A percentile compares a stretch with the other conserved stretches of the same genome.
Conservation (phyloP, 495 filamentous ascomycete genomes). For the Podospora appendiculata region DNA sequence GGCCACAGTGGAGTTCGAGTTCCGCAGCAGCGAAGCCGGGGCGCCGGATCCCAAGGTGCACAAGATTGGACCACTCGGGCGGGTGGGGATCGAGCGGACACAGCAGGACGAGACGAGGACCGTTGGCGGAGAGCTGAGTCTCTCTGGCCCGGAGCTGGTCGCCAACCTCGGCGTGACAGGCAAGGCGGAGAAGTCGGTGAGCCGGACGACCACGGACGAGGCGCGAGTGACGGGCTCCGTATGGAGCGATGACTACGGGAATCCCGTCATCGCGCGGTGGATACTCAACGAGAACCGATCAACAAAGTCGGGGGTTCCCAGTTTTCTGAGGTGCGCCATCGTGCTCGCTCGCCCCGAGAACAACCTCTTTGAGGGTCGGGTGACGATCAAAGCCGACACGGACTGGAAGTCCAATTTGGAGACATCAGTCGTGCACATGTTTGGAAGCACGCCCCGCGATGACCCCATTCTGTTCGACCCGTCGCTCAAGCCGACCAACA, state of each 20-base stretch:
- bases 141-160: constrained; percentile 1
- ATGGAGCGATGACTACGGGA: constrained; percentile 9
- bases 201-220: constrained; percentile 6
- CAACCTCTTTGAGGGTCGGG: constrained; percentile 11
- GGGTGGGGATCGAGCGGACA: not conserved
- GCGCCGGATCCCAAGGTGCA: not conserved
- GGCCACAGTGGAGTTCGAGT: not conserved
- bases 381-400: constrained; percentile 14
- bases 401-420: constrained; percentile 12
- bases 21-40: not conserved
- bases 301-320: constrained; percentile 15
- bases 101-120: not conserved
- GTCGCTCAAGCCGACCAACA: constrained; percentile 14
- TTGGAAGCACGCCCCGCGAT: constrained; percentile 8
- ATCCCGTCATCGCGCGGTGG: constrained; percentile 13
- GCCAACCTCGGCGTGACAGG: constrained; percentile 2
- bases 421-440: too few species aligned
- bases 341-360: constrained; percentile 14
- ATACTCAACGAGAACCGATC: constrained; percentile 14
- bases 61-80: not conserved
- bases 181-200: constrained; percentile 11
- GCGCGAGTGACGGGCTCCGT: constrained; percentile 13
- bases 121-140: not conserved
- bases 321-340: constrained; percentile 12
- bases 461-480: constrained; percentile 22